These are phyloP conservation scores for Teratosphaeriaceae sp. DNA, from an alignment of 2,329 filamentous ascomycete species.

Conservation along the genomic window DNA sequence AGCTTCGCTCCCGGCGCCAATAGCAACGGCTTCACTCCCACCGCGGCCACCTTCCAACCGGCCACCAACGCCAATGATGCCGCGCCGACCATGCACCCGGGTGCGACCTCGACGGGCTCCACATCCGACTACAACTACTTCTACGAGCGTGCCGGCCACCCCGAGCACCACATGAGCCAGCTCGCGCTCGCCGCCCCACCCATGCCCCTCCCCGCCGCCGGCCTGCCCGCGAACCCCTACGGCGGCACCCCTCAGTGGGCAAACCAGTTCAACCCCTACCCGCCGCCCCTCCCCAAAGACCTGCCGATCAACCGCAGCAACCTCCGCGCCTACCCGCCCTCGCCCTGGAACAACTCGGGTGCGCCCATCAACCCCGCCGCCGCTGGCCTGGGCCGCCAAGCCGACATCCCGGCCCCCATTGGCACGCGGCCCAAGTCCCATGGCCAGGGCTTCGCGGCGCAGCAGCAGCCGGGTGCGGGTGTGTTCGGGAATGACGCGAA, in stretches of 20 bases:
- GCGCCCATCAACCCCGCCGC: constrained; percentile 1
- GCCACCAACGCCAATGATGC: constrained; percentile 7
- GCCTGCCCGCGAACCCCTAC: too few relatives aligned
- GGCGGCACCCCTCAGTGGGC: not conserved
- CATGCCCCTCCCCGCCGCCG: too few relatives aligned
- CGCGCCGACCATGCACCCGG: constrained; percentile 5
- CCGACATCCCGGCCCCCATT: not conserved
- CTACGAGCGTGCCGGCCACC: constrained; percentile 10
- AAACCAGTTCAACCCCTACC: not conserved
- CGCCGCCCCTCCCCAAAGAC: too few relatives aligned
- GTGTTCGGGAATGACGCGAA: too few relatives aligned
- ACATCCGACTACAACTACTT: constrained; percentile 15
- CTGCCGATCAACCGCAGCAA: not conserved
- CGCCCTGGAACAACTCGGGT: constrained; percentile 1
- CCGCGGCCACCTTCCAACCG: constrained; percentile 3
- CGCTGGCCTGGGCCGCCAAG: constrained; percentile 4
- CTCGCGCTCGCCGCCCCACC: not conserved
- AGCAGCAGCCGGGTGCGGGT: too few relatives aligned
- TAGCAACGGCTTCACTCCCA: not conserved
- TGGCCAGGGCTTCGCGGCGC: not conserved
- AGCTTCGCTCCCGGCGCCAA: constrained; percentile 17
- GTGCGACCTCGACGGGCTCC: constrained; percentile 6
- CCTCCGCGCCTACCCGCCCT: not conserved
- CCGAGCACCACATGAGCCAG: not conserved
- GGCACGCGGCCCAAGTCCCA: constrained; percentile 4